Evolutionary conservation across 2,329 filamentous ascomycete species (phyloP), one percentile per base, ranked within the genome.

Genomic region (Colletotrichum orchidophilum): DNA sequence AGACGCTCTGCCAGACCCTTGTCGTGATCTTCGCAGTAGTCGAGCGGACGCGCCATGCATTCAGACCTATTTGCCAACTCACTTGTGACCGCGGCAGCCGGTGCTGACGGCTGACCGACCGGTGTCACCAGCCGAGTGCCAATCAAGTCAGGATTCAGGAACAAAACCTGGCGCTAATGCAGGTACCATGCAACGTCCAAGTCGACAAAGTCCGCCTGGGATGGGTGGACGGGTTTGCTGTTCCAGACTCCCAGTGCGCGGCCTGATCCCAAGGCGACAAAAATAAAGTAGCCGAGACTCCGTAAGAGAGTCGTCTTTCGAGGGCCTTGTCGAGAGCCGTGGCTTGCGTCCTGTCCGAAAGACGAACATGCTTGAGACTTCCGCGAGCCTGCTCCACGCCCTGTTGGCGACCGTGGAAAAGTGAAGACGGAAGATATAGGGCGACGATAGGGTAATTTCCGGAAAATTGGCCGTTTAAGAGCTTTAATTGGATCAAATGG

Each of bases 51-150:
- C 63, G 63, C 29, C 57, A 59, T 31, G 29, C 57, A 52, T 26
- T 26, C 35, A 26, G 50, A 42, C 29, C 21, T 35, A 42, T 33
- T 31, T 35, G 31, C 52, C 66, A 62, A 50, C 26, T 46, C 50
- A 57, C 31, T 24, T 54, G 65, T 71, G 64, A 63, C 39, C 53
- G 46, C 64, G 54, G 64, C 59, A 59, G 53, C 59, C 21, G 26
- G 26, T 31, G 58, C 52, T 68, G 68, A 68, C 68, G 64, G 58
- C 59, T 71, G 64, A 69, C 69, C 31, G 53, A 35, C 35, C 59
- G 63, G 69, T 46, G 59, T 71, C 53, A 69, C 33, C 24, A 58
- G 42, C 58, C 29, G 27, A 21, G 27, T 53, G 26, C 57, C 50
- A 29, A 46, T 35, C 69, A 68, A 50, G 65, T 63, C 62, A 59